phyloP scores from a whole-genome alignment of 148 eudicot genomes.

The Suaeda aralocaspica region DNA sequence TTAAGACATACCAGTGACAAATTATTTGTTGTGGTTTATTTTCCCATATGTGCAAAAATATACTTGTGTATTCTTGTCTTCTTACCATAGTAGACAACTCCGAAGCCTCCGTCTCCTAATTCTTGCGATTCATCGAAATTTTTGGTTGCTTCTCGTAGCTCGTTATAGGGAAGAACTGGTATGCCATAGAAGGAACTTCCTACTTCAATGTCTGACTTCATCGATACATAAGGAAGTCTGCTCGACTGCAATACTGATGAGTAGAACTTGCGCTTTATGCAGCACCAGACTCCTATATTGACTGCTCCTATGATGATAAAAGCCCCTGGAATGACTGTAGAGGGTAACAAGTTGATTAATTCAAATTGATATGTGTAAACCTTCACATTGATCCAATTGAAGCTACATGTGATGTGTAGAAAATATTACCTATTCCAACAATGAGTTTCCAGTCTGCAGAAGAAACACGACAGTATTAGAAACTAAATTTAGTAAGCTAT shows the following conservation, averaged over 20 bases:
- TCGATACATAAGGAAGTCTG: neutral
- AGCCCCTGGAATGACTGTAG: neutral
- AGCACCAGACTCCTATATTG: neutral
- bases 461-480: neutral
- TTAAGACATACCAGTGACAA: neutral
- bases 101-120: conserved; percentile 7
- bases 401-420: neutral
- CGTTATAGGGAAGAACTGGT: neutral
- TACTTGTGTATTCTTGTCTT: too few relatives aligned
- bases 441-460: neutral
- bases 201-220: neutral
- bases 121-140: neutral
- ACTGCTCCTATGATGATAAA: neutral
- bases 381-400: neutral
- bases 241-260: neutral
- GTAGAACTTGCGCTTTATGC: neutral
- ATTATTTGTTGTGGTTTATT: neutral
- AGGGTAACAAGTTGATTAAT: neutral
- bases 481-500: neutral
- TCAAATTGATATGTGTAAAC: neutral
- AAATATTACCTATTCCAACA: neutral
- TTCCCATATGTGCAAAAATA: too few relatives aligned
- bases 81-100: conserved; percentile 1
- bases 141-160: conserved; percentile 1
- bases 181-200: neutral